Base-by-base conservation (phyloP, 106 monocot genomes). In the Allium fistulosum region DNA sequence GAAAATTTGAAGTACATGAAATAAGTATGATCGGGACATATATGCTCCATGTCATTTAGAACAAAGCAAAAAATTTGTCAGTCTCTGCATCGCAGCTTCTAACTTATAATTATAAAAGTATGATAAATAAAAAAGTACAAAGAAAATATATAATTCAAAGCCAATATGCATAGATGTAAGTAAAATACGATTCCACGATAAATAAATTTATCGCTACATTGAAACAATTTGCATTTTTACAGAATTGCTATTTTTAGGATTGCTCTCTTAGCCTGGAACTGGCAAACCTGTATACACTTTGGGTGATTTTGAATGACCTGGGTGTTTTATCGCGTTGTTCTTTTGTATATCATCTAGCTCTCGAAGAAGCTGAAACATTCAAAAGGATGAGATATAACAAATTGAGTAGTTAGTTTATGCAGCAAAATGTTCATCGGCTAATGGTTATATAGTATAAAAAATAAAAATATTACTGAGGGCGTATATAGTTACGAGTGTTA, bases 31-130 rank as follows among this genome's bases (percentile, higher is more conserved):
- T n/a, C n/a, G n/a, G n/a, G n/a, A 80, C 97, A 99, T 59, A 99
- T 86, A 16, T 92, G 97, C 67, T 99, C 97, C 92, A 99, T 89
- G 71, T 92, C 97, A 85, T 99, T 99, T 60, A 99, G 70, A 74
- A 93, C 92, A 60, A 92, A 99, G 69, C 97, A n/a, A 99, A n/a
- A 99, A 73, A 90, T 84, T 86, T 68, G 92, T 92, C 74, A 99
- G 67, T 73, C 97, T 92, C 69, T 99, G 97, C 80, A 89, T 84
- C 22, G 97, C 97, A 65, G 97, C 97, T 69, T 99, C 97, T 70
- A 99, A 79, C 89, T 92, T 99, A 81, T 67, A 65, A 53, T 56
- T 48, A 68, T 61, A 17, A 0, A n/a, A n/a, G n/a, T n/a, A n/a
- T n/a, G n/a, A n/a, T n/a, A n/a, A n/a, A n/a, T n/a, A 78, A 46